A percentile compares a stretch with the other conserved stretches of the same genome.
Evolutionary conservation across 1,284 basidiomycete genomes (phyloP).

Genomic region (Apiotrichum gracile): DNA sequence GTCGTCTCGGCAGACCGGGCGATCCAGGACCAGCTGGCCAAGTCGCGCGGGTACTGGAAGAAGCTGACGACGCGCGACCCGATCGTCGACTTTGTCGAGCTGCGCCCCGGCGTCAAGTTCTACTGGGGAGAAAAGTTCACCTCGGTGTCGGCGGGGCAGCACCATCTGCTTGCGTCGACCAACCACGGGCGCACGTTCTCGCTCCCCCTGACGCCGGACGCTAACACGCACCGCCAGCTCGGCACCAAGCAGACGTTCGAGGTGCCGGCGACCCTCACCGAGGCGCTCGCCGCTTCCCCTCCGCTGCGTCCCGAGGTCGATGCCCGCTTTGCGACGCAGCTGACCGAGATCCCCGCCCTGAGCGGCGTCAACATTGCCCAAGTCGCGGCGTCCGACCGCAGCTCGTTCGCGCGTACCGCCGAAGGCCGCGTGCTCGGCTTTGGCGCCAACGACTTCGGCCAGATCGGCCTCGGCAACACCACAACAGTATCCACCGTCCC

Average conservation of each 20-base stretch:
- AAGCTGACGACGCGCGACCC: constrained; percentile 37
- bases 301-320: constrained; percentile 42
- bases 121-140: constrained; percentile 59
- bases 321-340: constrained; percentile 63
- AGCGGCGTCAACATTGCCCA: constrained; percentile 60
- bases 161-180: constrained; percentile 81
- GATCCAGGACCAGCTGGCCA: constrained; percentile 29
- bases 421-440: constrained; percentile 77
- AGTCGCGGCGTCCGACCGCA: constrained; percentile 66
- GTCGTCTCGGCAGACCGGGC: constrained; percentile 55
- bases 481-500: constrained; percentile 66
- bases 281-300: constrained; percentile 27
- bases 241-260: constrained; percentile 61
- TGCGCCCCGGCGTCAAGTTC: constrained; percentile 51
- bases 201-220: constrained; percentile 66
- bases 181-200: constrained; percentile 73
- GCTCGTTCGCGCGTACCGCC: constrained; percentile 64
- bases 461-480: constrained; percentile 71
- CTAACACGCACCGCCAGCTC: constrained; percentile 82
- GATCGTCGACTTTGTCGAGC: constrained; percentile 46
- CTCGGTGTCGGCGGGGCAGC: constrained; percentile 65
- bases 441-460: constrained; percentile 80
- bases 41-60: constrained; percentile 29
- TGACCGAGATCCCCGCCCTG: constrained; percentile 77
- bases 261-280: constrained; percentile 34